Percentiles rank a stretch among this genome's conserved stretches.
These are phyloP conservation scores for Lablab purpureus DNA, from an alignment of 306 rosid species.

Conservation along the genomic window DNA sequence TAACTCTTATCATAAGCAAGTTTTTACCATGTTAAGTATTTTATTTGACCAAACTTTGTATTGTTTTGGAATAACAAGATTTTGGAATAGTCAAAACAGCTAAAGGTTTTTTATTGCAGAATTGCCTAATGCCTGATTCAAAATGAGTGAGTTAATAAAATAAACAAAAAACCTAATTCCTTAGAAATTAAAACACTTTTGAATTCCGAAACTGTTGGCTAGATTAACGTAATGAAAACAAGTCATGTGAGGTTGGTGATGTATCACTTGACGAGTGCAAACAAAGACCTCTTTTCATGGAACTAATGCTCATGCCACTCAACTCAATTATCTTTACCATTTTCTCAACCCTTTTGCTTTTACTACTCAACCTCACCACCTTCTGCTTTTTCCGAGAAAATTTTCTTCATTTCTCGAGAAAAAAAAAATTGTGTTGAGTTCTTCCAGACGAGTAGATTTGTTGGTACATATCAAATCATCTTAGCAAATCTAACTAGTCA, in stretches of 20 bases:
- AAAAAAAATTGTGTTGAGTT: no score
- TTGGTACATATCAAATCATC: no score
- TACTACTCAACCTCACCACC: background rate
- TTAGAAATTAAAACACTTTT: background rate
- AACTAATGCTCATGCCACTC: background rate
- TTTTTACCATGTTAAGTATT: no score
- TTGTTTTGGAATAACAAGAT: background rate
- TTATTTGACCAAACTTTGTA: background rate
- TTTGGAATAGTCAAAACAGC: background rate
- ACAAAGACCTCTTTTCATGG: slow-evolving; percentile 15
- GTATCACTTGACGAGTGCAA: slow-evolving; percentile 6
- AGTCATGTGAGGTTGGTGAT: slow-evolving; percentile 46
- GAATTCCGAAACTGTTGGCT: slow-evolving; percentile 28
- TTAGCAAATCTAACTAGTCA: no score
- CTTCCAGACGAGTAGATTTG: no score
- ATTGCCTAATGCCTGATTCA: slow-evolving; percentile 14
- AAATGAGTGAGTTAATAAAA: no score
- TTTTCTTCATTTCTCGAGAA: no score
- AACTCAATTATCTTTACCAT: slow-evolving; percentile 22
- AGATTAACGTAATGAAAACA: slow-evolving; percentile 35
- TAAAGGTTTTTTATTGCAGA: background rate
- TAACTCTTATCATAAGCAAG: no score
- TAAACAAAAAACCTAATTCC: background rate
- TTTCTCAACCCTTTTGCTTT: slow-evolving; percentile 22
- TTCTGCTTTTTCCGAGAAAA: background rate